A percentile compares a stretch with the other conserved stretches of the same genome.
Evolutionary conservation across 2,329 filamentous ascomycete genomes (phyloP).

Genomic region (Aotearoamyces nothofagi): DNA sequence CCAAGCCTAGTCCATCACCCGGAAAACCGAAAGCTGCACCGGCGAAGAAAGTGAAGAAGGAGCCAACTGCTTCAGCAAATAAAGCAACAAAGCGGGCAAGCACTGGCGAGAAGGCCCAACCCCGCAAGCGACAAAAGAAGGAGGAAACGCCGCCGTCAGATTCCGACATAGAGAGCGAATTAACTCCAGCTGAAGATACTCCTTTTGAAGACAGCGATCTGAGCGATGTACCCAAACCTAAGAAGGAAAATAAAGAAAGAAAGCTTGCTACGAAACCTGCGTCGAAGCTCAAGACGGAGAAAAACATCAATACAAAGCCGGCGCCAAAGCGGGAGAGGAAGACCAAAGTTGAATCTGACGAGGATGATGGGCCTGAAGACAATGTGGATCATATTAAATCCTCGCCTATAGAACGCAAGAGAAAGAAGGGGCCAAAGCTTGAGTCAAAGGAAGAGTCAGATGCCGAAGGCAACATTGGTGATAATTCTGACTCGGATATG

Average conservation of each 20-base stretch:
- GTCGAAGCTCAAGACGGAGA: constrained; percentile 26
- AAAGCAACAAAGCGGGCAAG: constrained; percentile 21
- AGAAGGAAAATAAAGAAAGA: constrained; percentile 47
- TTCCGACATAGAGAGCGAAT: constrained; percentile 6
- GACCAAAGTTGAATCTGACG: constrained; percentile 8
- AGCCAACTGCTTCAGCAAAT: constrained; percentile 10
- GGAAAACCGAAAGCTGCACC: constrained; percentile 32
- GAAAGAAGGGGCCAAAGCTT: neutral
- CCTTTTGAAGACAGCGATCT: constrained; percentile 7
- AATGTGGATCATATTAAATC: too few relatives aligned
- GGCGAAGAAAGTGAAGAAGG: constrained; percentile 15
- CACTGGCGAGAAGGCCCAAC: constrained; percentile 24
- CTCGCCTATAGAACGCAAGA: constrained; percentile 1
- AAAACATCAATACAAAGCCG: constrained; percentile 8
- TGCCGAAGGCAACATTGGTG: neutral
- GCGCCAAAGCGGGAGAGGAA: constrained; percentile 15
- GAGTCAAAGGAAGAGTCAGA: constrained; percentile 1
- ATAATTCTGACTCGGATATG: constrained; percentile 29
- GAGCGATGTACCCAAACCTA: constrained; percentile 11
- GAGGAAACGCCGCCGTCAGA: constrained; percentile 7
- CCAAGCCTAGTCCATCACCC: neutral
- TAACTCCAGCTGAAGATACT: constrained; percentile 5
- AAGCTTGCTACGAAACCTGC: too few relatives aligned
- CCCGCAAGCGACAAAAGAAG: constrained; percentile 18
- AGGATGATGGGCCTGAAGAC: constrained; percentile 3